Percentiles rank a stretch among this genome's conserved stretches.
These are phyloP conservation scores for Dictyophora rubrovolvata DNA, from an alignment of 768 basidiomycete genomes.

Conservation along the genomic window DNA sequence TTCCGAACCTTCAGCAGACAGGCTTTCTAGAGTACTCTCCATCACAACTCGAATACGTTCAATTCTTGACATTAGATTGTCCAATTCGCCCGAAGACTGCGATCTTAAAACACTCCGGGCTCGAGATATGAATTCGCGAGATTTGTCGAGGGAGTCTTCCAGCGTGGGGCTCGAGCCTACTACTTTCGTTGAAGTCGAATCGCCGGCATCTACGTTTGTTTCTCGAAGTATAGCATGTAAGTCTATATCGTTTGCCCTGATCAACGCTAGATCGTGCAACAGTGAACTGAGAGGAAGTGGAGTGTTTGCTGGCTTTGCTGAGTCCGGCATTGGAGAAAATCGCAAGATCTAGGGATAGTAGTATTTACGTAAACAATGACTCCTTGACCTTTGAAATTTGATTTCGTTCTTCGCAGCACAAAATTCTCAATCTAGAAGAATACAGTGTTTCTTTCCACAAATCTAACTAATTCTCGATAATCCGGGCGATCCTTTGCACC, in stretches of 20 bases:
- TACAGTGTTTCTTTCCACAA: conserved; percentile 53
- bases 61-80: conserved; percentile 40
- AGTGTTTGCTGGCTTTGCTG: not conserved
- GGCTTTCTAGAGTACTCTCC: conserved; percentile 37
- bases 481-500: conserved; percentile 70
- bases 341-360: no score
- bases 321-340: no score
- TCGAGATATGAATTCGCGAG: conserved; percentile 49
- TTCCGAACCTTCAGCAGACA: not conserved
- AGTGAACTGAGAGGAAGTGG: conserved; percentile 45
- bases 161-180: not conserved
- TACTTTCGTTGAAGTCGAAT: conserved; percentile 19
- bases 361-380: no score
- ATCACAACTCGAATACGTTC: conserved; percentile 45
- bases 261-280: conserved; percentile 61
- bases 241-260: conserved; percentile 48
- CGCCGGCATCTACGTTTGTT: not conserved
- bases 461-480: conserved; percentile 55
- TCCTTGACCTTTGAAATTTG: not conserved
- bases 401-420: not conserved
- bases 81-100: conserved; percentile 41
- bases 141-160: conserved; percentile 34
- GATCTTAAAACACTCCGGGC: conserved; percentile 49
- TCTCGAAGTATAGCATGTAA: conserved; percentile 22
- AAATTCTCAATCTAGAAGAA: conserved; percentile 42